Base-by-base conservation (phyloP, 2,329 filamentous ascomycete genomes). In the Botrytis elliptica region DNA sequence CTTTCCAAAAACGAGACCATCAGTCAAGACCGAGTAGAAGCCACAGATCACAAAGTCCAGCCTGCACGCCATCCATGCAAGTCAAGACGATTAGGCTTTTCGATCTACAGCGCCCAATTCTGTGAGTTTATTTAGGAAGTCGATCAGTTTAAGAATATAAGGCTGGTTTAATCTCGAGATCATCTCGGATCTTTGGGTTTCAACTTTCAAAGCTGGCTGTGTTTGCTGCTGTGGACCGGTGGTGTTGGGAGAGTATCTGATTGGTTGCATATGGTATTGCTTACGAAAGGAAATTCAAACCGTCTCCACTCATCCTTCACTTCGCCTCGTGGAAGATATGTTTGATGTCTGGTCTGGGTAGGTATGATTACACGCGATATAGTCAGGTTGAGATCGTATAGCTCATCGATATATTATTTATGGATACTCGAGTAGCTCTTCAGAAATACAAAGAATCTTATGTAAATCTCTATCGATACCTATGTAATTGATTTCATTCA, bases 121-220 rank as follows among this genome's bases (percentile, higher is more conserved):
- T 16, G 7, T 3, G 20, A 62, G 5, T 38, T 25, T 25, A 9
- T 38, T 62, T 25, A 12, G 12, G 10, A 2, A 38, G 59, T 14
- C 36, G 33, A 38, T 38, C 33, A 33, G 3, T 38, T 14, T 60
- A 5, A 10, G 20, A 25, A 20, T 62, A 62, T 62, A 62, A 62
- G 59, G 59, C 59, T 62, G 59, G 33, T 40, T 40, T 62, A 18
- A 62, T 22, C 59, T 62, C 59, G 59, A 62, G 22, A 62, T 62
- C 22, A 4, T 9, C 36, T 62, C 59, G 59, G 59, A 36, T 18
- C 22, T 40, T 62, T 25, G 59, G 20, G 12, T 38, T 40, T 40
- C 36, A n/a, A 57, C 3, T 38, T 40, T 40, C 36, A n/a, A 57
- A 8, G n/a, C 52, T 57, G 59, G 36, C 59, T 40, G 59, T 62